Evolutionary conservation across 768 basidiomycete genomes (phyloP), one percentile per base, ranked within the genome.

Genomic region (Trametes coccinea): DNA sequence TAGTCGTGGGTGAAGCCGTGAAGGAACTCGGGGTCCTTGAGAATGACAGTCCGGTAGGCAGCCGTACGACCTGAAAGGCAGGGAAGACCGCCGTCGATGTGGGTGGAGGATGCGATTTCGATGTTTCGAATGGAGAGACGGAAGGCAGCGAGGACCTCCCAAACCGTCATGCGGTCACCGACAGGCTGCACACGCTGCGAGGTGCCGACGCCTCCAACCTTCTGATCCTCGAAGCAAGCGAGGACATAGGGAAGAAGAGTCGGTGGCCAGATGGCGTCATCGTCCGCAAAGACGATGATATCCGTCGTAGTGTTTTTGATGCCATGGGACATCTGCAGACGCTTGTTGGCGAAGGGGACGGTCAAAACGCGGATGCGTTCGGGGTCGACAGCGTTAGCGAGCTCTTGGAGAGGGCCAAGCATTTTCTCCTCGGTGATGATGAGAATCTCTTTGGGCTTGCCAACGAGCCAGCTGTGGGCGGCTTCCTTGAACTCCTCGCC

Each of bases 401-500:
- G 87, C 41, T 91, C 90, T 71, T 95, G 91, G 1, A 96, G 82
- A 4, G 93, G 92, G 0, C 87, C 90, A 17, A 86, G 81, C 92
- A 96, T 96, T 74, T 90, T 88, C 72, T 94, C 93, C 75, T 95
- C 93, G 11, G 85, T 87, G 63, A 88, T 82, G 71, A 86, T 87
- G 74, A 88, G 74, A 69, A 88, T 86, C 72, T 87, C 93, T 72
- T 93, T 95, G 14, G 94, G 95, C 66, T 91, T 88, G 68, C 93
- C 92, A 66, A 87, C 87, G 64, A 97, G 89, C 95, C 93, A 96
- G 70, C 85, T 89, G 76, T 90, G 83, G 37, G 94, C 94, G 43
- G 93, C 93, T 74, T 93, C 90, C 78, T 93, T 92, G 80, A 95
- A 95, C 75, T 94, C 93, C 74, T 95, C 93, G 52, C 94, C 95